phyloP scores from a whole-genome alignment of 768 basidiomycete species.

The Auricularia heimuer region DNA sequence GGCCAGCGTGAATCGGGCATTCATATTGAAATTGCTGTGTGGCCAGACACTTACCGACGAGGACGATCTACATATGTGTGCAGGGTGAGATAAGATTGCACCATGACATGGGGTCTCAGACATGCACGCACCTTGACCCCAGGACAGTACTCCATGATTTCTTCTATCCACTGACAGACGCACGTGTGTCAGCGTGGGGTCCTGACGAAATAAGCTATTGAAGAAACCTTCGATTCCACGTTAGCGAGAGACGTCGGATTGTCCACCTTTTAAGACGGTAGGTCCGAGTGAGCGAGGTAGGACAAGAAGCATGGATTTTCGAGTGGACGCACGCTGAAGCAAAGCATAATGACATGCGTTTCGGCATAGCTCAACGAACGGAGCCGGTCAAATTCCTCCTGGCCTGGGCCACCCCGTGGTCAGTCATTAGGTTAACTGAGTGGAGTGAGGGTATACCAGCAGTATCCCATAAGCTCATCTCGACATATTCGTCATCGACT shows the following conservation, averaged over 20 bases:
- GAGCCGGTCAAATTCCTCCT: constrained; percentile 91
- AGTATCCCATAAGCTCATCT: constrained; percentile 95
- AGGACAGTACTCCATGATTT: constrained; percentile 85
- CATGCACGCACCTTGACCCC: constrained; percentile 70
- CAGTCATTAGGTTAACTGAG: not conserved
- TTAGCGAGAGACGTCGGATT: constrained; percentile 94
- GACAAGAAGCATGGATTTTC: not conserved
- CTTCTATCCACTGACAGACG: constrained; percentile 72
- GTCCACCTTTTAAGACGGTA: constrained; percentile 52
- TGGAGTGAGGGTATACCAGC: constrained; percentile 51
- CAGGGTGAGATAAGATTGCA: not conserved
- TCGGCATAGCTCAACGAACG: constrained; percentile 94
- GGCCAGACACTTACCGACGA: constrained; percentile 48
- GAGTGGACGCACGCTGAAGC: constrained; percentile 66
- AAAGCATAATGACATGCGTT: constrained; percentile 92
- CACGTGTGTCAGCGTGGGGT: constrained; percentile 3
- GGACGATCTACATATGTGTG: not conserved
- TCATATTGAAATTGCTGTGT: not conserved
- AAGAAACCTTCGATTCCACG: constrained; percentile 74
- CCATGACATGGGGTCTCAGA: constrained; percentile 5
- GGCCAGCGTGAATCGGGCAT: constrained; percentile 1
- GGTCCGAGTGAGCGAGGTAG: not conserved
- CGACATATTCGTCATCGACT: constrained; percentile 80
- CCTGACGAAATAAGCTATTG: not conserved
- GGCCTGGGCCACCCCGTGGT: constrained; percentile 47